Evolutionary conservation across 2,329 filamentous ascomycete genomes (phyloP).

Genomic region (Allantophomopsis lycopodina): DNA sequence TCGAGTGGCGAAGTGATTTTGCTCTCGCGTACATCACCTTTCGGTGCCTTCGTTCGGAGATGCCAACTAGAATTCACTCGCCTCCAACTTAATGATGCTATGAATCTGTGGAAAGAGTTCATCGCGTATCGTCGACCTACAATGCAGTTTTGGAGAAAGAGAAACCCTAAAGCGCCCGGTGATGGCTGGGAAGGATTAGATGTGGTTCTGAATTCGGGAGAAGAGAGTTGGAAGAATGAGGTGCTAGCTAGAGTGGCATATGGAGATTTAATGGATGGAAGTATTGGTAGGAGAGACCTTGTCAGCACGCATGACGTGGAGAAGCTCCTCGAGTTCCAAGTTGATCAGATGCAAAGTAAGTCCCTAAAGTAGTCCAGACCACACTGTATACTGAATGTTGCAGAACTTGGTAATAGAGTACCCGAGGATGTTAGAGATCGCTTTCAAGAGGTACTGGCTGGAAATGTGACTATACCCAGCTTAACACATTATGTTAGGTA

Average conservation of each 20-base stretch:
- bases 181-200: slow-evolving; percentile 37
- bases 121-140: slow-evolving; percentile 70
- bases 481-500: slow-evolving; percentile 64
- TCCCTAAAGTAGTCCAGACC: slow-evolving; percentile 2
- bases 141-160: slow-evolving; percentile 41
- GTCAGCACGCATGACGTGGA: slow-evolving; percentile 73
- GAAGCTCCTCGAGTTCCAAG: slow-evolving; percentile 72
- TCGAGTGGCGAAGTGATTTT: slow-evolving; percentile 38
- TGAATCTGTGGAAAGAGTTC: slow-evolving; percentile 72
- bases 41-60: slow-evolving; percentile 69
- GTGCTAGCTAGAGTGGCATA: slow-evolving; percentile 18
- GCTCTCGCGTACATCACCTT: slow-evolving; percentile 60
- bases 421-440: slow-evolving; percentile 60
- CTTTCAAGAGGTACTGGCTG: slow-evolving; percentile 54
- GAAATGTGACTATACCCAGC: slow-evolving; percentile 55
- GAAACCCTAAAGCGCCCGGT: slow-evolving; percentile 26
- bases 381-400: slow-evolving; percentile 11
- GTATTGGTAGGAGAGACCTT: slow-evolving; percentile 7
- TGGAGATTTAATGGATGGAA: slow-evolving; percentile 4
- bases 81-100: slow-evolving; percentile 66
- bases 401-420: slow-evolving; percentile 65
- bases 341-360: slow-evolving; percentile 73
- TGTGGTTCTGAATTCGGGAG: slow-evolving; percentile 35
- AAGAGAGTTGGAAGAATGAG: slow-evolving; percentile 34
- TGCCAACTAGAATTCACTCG: slow-evolving; percentile 67